Conservation (phyloP, 106 monocot genomes). For the Narthecium ossifragum region DNA sequence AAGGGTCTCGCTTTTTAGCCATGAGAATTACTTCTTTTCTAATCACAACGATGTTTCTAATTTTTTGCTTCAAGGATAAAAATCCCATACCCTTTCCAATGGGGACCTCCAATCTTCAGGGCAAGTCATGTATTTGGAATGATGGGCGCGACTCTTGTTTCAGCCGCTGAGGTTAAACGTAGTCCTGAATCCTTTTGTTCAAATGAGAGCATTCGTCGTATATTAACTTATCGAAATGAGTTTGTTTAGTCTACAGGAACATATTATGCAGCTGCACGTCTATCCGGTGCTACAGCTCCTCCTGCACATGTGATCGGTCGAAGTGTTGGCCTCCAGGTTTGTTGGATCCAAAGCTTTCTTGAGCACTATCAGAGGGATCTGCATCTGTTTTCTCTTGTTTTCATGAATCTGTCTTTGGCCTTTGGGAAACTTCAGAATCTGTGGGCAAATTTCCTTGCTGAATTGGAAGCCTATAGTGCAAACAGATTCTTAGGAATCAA, state of each 20-base stretch:
- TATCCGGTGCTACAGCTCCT: conserved; percentile 82
- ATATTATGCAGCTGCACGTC: conserved; percentile 59
- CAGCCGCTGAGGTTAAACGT: conserved; percentile 57
- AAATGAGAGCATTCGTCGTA: too few species aligned
- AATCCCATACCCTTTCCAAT: conserved; percentile 87
- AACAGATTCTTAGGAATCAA: too few species aligned
- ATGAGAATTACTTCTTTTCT: too few species aligned
- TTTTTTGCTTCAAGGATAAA: conserved; percentile 44
- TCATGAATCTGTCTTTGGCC: too few species aligned
- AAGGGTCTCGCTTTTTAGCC: too few species aligned
- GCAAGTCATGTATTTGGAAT: conserved; percentile 84
- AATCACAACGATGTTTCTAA: too few species aligned
- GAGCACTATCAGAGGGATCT: too few species aligned
- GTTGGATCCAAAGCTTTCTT: background rate
- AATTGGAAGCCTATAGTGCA: too few species aligned
- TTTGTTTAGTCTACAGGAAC: conserved; percentile 86
- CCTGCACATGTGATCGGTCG: conserved; percentile 64
- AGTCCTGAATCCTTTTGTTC: background rate
- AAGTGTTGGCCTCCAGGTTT: conserved; percentile 87
- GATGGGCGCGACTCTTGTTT: conserved; percentile 87
- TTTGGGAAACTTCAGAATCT: too few species aligned
- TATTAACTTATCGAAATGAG: too few species aligned
- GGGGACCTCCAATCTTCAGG: conserved; percentile 80
- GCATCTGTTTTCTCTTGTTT: too few species aligned
- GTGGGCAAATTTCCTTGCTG: too few species aligned